Evolutionary conservation across 139 green algal genomes (phyloP).

Genomic region (Tetraselmis striata): DNA sequence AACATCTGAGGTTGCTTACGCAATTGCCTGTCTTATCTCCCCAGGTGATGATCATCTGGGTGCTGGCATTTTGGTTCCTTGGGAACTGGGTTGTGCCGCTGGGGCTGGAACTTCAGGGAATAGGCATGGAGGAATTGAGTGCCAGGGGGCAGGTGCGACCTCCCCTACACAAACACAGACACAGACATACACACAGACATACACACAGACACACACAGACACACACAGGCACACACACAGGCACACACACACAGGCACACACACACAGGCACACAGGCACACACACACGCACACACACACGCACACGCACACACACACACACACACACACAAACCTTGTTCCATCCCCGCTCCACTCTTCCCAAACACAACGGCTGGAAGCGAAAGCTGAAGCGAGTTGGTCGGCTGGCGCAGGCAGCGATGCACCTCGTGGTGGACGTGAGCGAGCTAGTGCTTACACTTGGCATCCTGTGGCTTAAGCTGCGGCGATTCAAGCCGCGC

Average conservation of each 20-base stretch:
- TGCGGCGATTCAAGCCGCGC: conserved; percentile 47
- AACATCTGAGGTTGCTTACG: too few species aligned
- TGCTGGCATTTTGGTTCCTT: conserved; percentile 68
- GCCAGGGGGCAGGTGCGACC: conserved; percentile 19
- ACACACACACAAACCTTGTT: too few species aligned
- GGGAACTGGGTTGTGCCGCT: conserved; percentile 64
- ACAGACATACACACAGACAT: too few species aligned
- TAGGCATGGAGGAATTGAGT: conserved; percentile 26
- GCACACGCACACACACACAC: too few species aligned
- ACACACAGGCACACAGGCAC: too few species aligned
- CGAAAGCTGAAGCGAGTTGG: neutral
- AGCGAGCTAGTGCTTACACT: conserved; percentile 56
- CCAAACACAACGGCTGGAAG: neutral
- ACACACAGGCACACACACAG: too few species aligned
- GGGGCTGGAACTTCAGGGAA: conserved; percentile 40
- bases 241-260: neutral
- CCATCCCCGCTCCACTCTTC: neutral
- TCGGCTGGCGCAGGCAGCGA: conserved; percentile 41
- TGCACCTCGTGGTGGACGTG: conserved; percentile 69
- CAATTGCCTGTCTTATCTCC: neutral
- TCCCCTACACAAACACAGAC: too few species aligned
- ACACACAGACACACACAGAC: too few species aligned
- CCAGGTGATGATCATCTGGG: conserved; percentile 79
- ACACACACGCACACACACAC: too few species aligned
- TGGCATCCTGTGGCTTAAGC: conserved; percentile 54